A percentile compares a stretch with the other conserved stretches of the same genome.
Evolutionary conservation across 371 early-diverging fungal species (phyloP).

Genomic region (Mucor lusitanicus): DNA sequence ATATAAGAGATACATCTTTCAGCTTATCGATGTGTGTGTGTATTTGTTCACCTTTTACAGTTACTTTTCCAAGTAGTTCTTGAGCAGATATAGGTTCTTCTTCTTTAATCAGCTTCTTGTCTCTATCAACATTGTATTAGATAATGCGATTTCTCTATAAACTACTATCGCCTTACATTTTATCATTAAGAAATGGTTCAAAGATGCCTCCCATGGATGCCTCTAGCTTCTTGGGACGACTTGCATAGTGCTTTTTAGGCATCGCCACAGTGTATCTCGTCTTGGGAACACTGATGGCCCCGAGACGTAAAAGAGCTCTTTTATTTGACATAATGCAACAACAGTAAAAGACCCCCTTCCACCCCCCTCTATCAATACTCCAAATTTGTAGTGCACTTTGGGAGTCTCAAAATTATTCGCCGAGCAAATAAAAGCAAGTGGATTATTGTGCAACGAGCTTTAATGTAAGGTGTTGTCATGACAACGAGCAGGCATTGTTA

Average conservation of each 20-base stretch:
- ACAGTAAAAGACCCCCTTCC: neutral
- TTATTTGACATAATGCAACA: neutral
- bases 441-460: too few species aligned
- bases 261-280: neutral
- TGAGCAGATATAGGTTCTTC: conserved; percentile 6
- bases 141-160: neutral
- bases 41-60: conserved; percentile 15
- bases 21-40: neutral
- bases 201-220: conserved; percentile 43
- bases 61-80: conserved; percentile 8
- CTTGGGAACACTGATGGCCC: neutral
- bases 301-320: neutral
- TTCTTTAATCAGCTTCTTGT: conserved; percentile 1
- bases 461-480: too few species aligned
- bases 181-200: conserved; percentile 40
- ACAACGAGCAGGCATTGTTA: too few species aligned
- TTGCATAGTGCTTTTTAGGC: conserved; percentile 17
- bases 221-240: conserved; percentile 21
- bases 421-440: too few species aligned
- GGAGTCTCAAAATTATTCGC: too few species aligned
- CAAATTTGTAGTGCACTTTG: too few species aligned
- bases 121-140: neutral
- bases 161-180: conserved; percentile 4
- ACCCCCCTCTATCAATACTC: too few species aligned
- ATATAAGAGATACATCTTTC: neutral